Percentiles rank a stretch among this genome's conserved stretches.
phyloP scores from a whole-genome alignment of 371 early-diverging fungal species.

The Fennellomyces sp. region DNA sequence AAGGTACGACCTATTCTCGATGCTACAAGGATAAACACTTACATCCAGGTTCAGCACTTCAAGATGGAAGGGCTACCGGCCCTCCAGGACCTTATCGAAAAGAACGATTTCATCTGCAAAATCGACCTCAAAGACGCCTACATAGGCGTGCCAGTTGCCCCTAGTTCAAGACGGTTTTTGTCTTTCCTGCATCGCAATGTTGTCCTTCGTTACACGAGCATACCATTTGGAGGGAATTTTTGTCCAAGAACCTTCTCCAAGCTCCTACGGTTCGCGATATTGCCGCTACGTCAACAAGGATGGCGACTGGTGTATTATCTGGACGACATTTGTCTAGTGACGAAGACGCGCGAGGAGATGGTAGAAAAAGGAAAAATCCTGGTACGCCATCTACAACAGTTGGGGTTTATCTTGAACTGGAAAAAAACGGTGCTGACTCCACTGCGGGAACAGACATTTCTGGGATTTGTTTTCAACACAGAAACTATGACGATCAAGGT shows the following conservation, averaged over 20 bases:
- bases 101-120: slow-evolving; percentile 13
- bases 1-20: slow-evolving; percentile 14
- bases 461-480: slow-evolving; percentile 14
- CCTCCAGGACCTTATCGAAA: slow-evolving; percentile 6
- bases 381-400: not conserved
- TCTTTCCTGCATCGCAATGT: not conserved
- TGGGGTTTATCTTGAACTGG: not conserved
- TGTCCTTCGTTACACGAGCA: not conserved
- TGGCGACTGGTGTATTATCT: slow-evolving; percentile 13
- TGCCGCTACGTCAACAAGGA: slow-evolving; percentile 8
- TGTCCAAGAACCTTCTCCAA: not conserved
- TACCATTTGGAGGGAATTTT: not conserved
- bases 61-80: slow-evolving; percentile 17
- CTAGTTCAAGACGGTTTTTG: not conserved
- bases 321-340: slow-evolving; percentile 17
- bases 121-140: too few relatives aligned
- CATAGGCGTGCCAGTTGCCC: not conserved
- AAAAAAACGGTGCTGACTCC: slow-evolving; percentile 2
- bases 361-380: not conserved
- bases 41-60: slow-evolving; percentile 10
- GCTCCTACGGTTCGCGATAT: not conserved
- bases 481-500: slow-evolving; percentile 9
- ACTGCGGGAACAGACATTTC: slow-evolving; percentile 1
- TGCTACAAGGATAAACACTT: not conserved
- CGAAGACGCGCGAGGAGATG: not conserved